These are phyloP conservation scores for Sporothrix inflata DNA, from an alignment of 2,329 filamentous ascomycete species.

Conservation along the genomic window DNA sequence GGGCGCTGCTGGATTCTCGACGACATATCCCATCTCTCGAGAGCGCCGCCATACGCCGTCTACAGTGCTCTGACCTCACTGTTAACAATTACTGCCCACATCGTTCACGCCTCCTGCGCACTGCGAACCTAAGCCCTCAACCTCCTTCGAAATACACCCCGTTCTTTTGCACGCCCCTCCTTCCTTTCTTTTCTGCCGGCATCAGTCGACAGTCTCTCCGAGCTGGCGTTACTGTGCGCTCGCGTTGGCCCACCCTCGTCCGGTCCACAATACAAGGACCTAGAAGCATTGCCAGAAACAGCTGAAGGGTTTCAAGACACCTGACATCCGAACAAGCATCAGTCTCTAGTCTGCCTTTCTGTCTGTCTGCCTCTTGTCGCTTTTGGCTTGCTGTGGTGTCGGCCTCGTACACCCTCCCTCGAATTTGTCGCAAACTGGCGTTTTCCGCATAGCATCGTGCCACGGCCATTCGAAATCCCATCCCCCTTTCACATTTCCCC, in stretches of 20 bases:
- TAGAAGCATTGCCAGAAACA: conserved; percentile 38
- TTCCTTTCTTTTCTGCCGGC: conserved; percentile 22
- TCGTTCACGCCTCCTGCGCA: neutral
- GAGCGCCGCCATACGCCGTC: neutral
- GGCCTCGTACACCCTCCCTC: neutral
- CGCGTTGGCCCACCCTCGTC: conserved; percentile 21
- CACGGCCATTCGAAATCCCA: conserved; percentile 19
- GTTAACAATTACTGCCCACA: neutral
- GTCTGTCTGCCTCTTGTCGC: neutral
- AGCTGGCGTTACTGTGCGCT: conserved; percentile 7
- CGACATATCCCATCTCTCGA: conserved; percentile 14
- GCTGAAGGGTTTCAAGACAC: conserved; percentile 46
- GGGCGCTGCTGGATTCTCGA: neutral
- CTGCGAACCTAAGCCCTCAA: neutral
- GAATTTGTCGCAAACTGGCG: conserved; percentile 20
- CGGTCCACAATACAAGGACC: conserved; percentile 21
- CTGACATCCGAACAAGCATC: conserved; percentile 44
- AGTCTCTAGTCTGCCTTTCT: neutral
- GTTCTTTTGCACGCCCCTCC: neutral
- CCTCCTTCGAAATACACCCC: neutral
- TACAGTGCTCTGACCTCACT: neutral
- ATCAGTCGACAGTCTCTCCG: conserved; percentile 23
- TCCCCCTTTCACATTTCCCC: conserved; percentile 22
- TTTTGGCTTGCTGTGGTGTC: neutral
- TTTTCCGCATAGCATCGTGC: conserved; percentile 20